Conservation (phyloP, 371 early-diverging fungal species). For the Dinochytrium kinnereticum region DNA sequence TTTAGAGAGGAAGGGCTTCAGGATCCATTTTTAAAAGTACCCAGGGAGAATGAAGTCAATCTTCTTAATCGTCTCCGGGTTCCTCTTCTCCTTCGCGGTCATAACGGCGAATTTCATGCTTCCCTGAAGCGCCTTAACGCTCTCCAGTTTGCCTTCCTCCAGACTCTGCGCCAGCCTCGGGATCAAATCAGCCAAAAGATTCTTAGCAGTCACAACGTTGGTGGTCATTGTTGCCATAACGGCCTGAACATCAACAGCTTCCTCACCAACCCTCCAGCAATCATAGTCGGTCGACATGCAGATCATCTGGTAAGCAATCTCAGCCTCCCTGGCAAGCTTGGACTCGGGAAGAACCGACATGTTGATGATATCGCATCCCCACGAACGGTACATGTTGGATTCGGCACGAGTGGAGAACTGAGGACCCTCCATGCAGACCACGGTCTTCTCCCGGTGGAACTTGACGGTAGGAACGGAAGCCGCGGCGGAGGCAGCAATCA, state of each 20-base stretch:
- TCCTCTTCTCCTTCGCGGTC: slow-evolving; percentile 75
- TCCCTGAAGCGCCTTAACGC: slow-evolving; percentile 67
- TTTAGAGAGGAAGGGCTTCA: too few species aligned
- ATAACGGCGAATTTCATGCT: slow-evolving; percentile 76
- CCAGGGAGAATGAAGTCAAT: slow-evolving; percentile 80
- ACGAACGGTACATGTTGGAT: slow-evolving; percentile 91
- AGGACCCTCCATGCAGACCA: slow-evolving; percentile 97
- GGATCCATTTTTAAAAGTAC: slow-evolving; percentile 33
- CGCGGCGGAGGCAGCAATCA: slow-evolving; percentile 62
- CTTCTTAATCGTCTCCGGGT: slow-evolving; percentile 71
- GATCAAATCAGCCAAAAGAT: slow-evolving; percentile 76
- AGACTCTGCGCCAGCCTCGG: slow-evolving; percentile 69
- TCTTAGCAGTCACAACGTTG: slow-evolving; percentile 85
- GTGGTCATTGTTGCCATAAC: slow-evolving; percentile 89
- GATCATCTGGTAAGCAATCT: slow-evolving; percentile 96
- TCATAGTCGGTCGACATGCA: slow-evolving; percentile 99
- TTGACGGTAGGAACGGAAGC: slow-evolving; percentile 35
- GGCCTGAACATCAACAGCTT: slow-evolving; percentile 87
- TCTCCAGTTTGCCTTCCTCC: slow-evolving; percentile 55
- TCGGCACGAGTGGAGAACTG: slow-evolving; percentile 97
- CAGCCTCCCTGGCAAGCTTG: slow-evolving; percentile 96
- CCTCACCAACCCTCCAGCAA: slow-evolving; percentile 93
- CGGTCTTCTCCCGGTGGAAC: slow-evolving; percentile 81
- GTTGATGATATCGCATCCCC: slow-evolving; percentile 93
- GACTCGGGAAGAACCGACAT: slow-evolving; percentile 96